Evolutionary conservation across 148 eudicot species (phyloP), one percentile per base, ranked within the genome.

Genomic region (Rheum nobile): DNA sequence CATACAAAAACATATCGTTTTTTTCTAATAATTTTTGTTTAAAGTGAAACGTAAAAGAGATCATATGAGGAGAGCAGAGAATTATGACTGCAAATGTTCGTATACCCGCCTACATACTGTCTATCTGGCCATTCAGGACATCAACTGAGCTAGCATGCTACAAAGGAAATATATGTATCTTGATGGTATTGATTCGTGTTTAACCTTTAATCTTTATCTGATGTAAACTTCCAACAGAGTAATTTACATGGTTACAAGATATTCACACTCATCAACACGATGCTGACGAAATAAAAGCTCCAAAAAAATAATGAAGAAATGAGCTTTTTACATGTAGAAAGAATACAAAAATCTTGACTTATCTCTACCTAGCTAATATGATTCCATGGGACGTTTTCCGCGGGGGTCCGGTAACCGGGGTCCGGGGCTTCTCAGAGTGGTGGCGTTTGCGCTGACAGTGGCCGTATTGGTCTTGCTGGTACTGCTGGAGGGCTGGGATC

Each of bases 401-500:
- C 6, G 70, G 17, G 70, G 70, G 39, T 65, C 70, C 70, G 3
- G 6, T 2, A 65, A 65, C 6, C 69, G 24, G 22, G 69, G 69
- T 0, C 39, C 39, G 3, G 70, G 70, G 22, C 70, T 65, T 32
- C 70, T 32, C 16, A 65, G 1, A 29, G 10, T 34, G 31, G 86
- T 67, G 6, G 79, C 85, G 0, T 80, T 31, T 1, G 69, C 82
- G 10, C 22, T 70, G 0, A 14, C 50, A 1, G 72, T 70, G 19
- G 31, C 47, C 0, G 69, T 65, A 34, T 65, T 65, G 1, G 46
- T 71, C 21, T 39, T 84, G 50, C 50, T 72, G 2, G 80, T 78
- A 32, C 39, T 65, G 55, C 72, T 75, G 35, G 85, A 79, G 54
- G 77, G 76, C 28, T 76, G 85, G 1, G 71, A 78, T n/a, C 71